Base-by-base conservation (phyloP, 352 stramenopile genomes). In the Pythium folliculosum region DNA sequence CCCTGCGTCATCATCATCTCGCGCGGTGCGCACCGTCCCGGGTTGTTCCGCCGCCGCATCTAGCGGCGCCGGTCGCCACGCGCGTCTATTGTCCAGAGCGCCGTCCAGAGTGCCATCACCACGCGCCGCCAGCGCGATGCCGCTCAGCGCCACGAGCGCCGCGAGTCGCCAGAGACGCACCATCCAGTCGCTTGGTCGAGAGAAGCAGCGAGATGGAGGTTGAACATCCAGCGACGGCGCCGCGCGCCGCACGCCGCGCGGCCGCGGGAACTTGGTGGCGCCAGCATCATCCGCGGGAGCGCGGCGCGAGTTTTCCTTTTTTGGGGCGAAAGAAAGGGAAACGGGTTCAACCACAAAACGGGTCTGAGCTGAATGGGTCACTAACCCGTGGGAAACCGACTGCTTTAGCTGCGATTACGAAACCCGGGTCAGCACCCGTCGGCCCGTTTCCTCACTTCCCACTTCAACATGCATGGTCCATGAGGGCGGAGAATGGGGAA, bases 271-370 rank as follows among this genome's bases (percentile, higher is more conserved):
- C n/a, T n/a, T n/a, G n/a, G n/a, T n/a, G n/a, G n/a, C 35, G 13
- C 48, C 4, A 9, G 21, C 49, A 21, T 55, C 49, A 38, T 55
- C 27, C 2, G 23, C 27, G 49, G 49, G 23, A n/a, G n/a, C n/a
- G n/a, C n/a, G n/a, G n/a, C n/a, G n/a, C n/a, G 27, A 4, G 27
- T 55, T 32, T 8, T 58, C 30, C 3, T 4, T 14, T 45, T 25
- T 27, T 3, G 8, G 25, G n/a, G n/a, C n/a, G n/a, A n/a, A 8
- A 6, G 35, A 47, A 58, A 58, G 30, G 51, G 35, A 50, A 58
- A 58, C 51, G 51, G 51, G 51, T 58, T 58, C 30, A 44, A 43
- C n/a, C n/a, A n/a, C 16, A 45, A 43, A 27, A 43, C 17, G 51
- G 51, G 51, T 27, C 27, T 58, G 51, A 47, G 3, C 19, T 30